Evolutionary conservation across 495 filamentous ascomycete species (phyloP).

Genomic region (Apodospora peruviana): DNA sequence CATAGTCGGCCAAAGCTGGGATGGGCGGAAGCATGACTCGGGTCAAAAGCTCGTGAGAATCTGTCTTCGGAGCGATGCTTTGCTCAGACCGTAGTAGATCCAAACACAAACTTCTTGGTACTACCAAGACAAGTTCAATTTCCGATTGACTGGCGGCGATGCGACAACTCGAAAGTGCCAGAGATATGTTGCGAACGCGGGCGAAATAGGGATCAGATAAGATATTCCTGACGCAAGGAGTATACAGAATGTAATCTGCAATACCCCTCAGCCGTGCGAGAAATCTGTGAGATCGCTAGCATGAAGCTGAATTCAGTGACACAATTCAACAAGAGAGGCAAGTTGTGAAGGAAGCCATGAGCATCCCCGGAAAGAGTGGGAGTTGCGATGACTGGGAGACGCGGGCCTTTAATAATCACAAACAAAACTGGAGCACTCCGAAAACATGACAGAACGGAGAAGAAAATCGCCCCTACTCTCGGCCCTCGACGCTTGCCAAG

Average conservation of each 20-base stretch:
- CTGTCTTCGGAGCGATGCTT: too few relatives aligned
- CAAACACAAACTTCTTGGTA: slow-evolving; percentile 6
- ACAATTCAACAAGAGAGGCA: not conserved
- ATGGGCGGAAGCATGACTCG: slow-evolving; percentile 77
- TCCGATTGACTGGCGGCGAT: not conserved
- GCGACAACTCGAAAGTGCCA: not conserved
- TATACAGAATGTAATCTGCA: slow-evolving; percentile 50
- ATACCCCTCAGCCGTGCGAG: slow-evolving; percentile 59
- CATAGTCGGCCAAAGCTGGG: slow-evolving; percentile 75
- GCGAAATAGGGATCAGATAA: slow-evolving; percentile 9
- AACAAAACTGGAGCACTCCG: not conserved
- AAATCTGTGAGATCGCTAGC: slow-evolving; percentile 22
- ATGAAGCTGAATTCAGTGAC: slow-evolving; percentile 21
- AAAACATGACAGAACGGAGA: not conserved
- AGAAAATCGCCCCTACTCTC: slow-evolving; percentile 2
- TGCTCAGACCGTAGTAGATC: too few relatives aligned
- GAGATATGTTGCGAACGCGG: too few relatives aligned
- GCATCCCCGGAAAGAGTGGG: not conserved
- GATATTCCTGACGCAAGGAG: slow-evolving; percentile 57
- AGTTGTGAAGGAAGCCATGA: not conserved
- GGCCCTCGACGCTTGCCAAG: not conserved
- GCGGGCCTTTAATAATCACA: slow-evolving; percentile 1
- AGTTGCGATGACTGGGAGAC: not conserved
- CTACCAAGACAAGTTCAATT: slow-evolving; percentile 4
- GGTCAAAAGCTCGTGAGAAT: not conserved